Evolutionary conservation across 2,329 filamentous ascomycete genomes (phyloP), one percentile per base, ranked within the genome.

Genomic region (Claviceps digitariae): DNA sequence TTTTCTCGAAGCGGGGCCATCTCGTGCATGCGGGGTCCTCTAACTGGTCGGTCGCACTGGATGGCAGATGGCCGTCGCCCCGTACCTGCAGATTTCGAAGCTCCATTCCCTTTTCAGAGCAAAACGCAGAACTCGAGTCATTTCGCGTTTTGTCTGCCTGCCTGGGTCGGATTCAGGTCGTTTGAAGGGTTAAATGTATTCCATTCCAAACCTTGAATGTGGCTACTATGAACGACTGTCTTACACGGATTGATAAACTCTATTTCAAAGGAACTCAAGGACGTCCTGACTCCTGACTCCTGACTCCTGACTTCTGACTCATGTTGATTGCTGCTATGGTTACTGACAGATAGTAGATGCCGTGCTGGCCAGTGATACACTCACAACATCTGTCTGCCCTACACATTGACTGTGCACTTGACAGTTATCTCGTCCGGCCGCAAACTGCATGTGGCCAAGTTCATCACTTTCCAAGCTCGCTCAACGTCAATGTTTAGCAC

Each of bases 401-500:
- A 48, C n/a, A 48, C 29, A 20, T 13, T 34, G n/a, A 48, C 4
- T 8, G 46, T 31, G 8, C 46, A 48, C 4, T 34, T 48, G 10
- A 48, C 29, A 25, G 29, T 34, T 7, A 48, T 25, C 29, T 48
- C 46, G 15, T 34, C 46, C 27, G 3, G 46, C n/a, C 20, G n/a
- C 46, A 34, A 21, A 21, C 29, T 34, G 46, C 46, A 34, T 34
- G n/a, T 20, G 27, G 46, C 15, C n/a, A 44, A n/a, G 0, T 75
- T 78, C 72, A 90, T 76, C 61, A 87, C 81, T 47, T 78, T 77
- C 90, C 90, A 97, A 1, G 91, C 91, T 31, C 70, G 74, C 59
- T 82, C 77, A 13, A 88, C 67, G 71, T 97, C 87, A 53, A 97
- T 78, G 59, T 88, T 83, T 34, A 97, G 67, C 8, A 97, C 78